Evolutionary conservation across 345 rosid genomes (phyloP), one percentile per base, ranked within the genome.

Genomic region (Ailanthus altissimus): DNA sequence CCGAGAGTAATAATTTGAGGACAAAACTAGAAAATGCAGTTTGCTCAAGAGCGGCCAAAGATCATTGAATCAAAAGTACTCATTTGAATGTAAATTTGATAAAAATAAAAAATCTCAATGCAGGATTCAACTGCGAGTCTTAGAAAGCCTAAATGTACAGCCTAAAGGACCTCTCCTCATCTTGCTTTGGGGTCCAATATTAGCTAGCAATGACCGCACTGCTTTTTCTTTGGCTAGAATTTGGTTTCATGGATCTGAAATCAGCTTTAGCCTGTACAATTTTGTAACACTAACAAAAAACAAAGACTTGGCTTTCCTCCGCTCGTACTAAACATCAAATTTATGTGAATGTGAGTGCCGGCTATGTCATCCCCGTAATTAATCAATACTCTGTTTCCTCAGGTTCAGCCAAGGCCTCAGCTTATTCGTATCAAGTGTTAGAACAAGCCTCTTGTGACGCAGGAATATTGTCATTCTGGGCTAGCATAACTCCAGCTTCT

Each of bases 81-180:
- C 36, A 11, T 20, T n/a, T 53, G 11, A 53, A 71, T 71, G 62
- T 6, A n/a, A 25, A 38, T 38, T 71, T 71, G 36, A n/a, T 53
- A 36, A 49, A 71, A 54, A n/a, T 71, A 36, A 36, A 49, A 71
- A 54, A n/a, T 71, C 11, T 71, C 63, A 54, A 21, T 13, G 70
- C 36, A 0, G 54, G 45, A 23, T 43, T 65, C 51, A 21, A 65
- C 10, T 65, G 51, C 70, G 51, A n/a, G 70, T 65, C 70, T 42
- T 36, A 14, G n/a, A 45, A 43, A 5, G 5, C 38, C 13, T 42
- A 43, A 66, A 38, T 62, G 1, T 6, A 15, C 8, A 66, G 18
- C n/a, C 21, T 47, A 5, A 11, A 45, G n/a, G 53, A 45, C 36
- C 20, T 23, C 36, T 45, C 53, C 53, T 23, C 23, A 7, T 67